Evolutionary conservation across 2,329 filamentous ascomycete species (phyloP).

Genomic region (Claviceps fusiformis): DNA sequence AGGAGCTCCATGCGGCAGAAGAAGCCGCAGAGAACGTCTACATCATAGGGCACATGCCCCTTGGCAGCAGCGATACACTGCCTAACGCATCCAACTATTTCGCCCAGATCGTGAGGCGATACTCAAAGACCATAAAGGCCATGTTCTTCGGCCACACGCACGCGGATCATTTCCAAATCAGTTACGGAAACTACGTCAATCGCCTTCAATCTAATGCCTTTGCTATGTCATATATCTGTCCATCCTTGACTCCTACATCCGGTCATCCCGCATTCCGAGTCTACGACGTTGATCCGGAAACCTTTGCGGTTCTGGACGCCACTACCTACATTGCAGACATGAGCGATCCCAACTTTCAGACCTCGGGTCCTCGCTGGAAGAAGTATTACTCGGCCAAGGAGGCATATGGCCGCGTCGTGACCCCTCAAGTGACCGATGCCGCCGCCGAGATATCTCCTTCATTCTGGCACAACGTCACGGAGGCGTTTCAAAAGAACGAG

Average conservation of each 20-base stretch:
- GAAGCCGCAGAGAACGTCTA: conserved; percentile 36
- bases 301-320: conserved; percentile 38
- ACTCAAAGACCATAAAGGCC: conserved; percentile 36
- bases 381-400: conserved; percentile 42
- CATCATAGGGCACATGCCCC: conserved; percentile 42
- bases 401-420: conserved; percentile 31
- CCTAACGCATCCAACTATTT: conserved; percentile 37
- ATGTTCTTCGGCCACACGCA: conserved; percentile 46
- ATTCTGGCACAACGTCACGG: conserved; percentile 46
- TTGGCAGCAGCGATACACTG: conserved; percentile 34
- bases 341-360: conserved; percentile 26
- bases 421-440: conserved; percentile 21
- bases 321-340: conserved; percentile 42
- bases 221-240: conserved; percentile 36
- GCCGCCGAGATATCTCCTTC: conserved; percentile 34
- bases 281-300: conserved; percentile 42
- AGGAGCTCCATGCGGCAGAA: conserved; percentile 39
- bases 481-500: conserved; percentile 27
- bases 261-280: conserved; percentile 42
- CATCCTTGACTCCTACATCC: conserved; percentile 38
- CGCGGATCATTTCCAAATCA: conserved; percentile 40
- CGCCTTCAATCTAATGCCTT: conserved; percentile 28
- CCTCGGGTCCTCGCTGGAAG: conserved; percentile 31
- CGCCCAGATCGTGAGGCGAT: conserved; percentile 38
- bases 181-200: conserved; percentile 33